These are phyloP conservation scores for Aspergillus persii DNA, from an alignment of 2,329 filamentous ascomycete genomes.

Conservation along the genomic window DNA sequence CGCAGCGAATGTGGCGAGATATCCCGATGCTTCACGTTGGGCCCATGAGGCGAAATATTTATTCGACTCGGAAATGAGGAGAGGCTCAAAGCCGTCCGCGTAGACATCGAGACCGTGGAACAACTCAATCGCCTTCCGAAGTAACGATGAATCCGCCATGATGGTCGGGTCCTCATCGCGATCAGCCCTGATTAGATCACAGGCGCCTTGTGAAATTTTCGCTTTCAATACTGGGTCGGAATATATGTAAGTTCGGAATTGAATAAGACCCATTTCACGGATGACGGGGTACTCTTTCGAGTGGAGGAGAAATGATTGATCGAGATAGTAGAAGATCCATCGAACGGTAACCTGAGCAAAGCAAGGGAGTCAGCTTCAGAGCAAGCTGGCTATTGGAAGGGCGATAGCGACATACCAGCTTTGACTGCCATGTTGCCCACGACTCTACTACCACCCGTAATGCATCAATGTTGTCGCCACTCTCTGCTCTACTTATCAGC, in stretches of 20 bases:
- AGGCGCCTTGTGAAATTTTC: conserved; percentile 67
- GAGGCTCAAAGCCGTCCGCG: conserved; percentile 72
- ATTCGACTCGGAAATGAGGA: conserved; percentile 66
- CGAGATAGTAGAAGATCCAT: conserved; percentile 90
- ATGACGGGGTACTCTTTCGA: conserved; percentile 68
- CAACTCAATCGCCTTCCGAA: conserved; percentile 75
- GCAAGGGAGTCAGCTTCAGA: background rate
- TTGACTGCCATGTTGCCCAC: conserved; percentile 77
- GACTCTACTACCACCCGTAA: conserved; percentile 58
- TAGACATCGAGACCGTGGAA: conserved; percentile 84
- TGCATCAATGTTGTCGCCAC: conserved; percentile 61
- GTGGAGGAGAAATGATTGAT: conserved; percentile 81
- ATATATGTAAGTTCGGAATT: conserved; percentile 68
- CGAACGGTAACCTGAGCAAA: conserved; percentile 65
- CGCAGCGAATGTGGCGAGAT: conserved; percentile 72
- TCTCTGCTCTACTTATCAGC: conserved; percentile 56
- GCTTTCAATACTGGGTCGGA: conserved; percentile 51
- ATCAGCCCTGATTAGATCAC: conserved; percentile 71
- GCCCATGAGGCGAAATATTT: conserved; percentile 70
- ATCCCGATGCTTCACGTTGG: conserved; percentile 60
- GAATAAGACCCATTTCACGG: conserved; percentile 73
- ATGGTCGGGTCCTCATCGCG: conserved; percentile 53
- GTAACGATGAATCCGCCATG: conserved; percentile 61
- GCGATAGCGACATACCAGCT: conserved; percentile 58
- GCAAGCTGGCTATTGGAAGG: background rate